Percentiles rank a stretch among this genome's conserved stretches.
Conservation (phyloP, 2,329 filamentous ascomycete genomes). For the Passalora sequoiae region DNA sequence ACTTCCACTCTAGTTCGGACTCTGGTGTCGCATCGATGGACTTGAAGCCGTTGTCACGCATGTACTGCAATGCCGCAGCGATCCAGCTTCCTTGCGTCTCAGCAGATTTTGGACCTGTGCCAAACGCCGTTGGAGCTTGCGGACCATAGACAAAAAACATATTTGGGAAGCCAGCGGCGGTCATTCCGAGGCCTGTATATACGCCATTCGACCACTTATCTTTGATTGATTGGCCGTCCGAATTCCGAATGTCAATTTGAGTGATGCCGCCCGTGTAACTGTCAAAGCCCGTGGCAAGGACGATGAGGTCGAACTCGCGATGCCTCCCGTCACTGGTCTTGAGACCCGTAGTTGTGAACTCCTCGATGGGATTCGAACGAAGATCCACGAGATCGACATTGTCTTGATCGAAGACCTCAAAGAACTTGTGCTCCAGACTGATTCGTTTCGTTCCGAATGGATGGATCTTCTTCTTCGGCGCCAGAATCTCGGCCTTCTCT, state of each 20-base stretch:
- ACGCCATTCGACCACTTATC: constrained; percentile 26
- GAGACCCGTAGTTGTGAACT: constrained; percentile 36
- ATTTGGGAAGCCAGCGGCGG: constrained; percentile 28
- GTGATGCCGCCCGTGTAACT: constrained; percentile 29
- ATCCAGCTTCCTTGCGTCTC: constrained; percentile 36
- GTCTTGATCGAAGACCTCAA: constrained; percentile 40
- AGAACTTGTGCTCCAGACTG: constrained; percentile 50
- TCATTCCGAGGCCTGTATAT: constrained; percentile 36
- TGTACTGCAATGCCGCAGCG: constrained; percentile 19
- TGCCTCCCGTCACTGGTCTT: constrained; percentile 35
- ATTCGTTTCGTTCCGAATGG: constrained; percentile 13
- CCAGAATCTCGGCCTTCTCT: constrained; percentile 50
- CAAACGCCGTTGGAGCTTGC: constrained; percentile 42
- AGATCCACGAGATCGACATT: constrained; percentile 42
- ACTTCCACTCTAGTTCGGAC: constrained; percentile 28
- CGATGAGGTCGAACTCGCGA: constrained; percentile 39
- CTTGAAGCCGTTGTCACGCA: constrained; percentile 10
- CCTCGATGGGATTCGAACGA: constrained; percentile 37
- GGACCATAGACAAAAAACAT: constrained; percentile 36
- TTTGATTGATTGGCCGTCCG: constrained; percentile 30
- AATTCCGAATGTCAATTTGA: constrained; percentile 33
- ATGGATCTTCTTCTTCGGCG: constrained; percentile 47
- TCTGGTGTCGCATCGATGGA: constrained; percentile 27
- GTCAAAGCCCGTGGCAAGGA: constrained; percentile 42
- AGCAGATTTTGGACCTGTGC: constrained; percentile 36